Evolutionary conservation across 805 yeast species (phyloP).

Genomic region (Sugiyamaella floridensis): DNA sequence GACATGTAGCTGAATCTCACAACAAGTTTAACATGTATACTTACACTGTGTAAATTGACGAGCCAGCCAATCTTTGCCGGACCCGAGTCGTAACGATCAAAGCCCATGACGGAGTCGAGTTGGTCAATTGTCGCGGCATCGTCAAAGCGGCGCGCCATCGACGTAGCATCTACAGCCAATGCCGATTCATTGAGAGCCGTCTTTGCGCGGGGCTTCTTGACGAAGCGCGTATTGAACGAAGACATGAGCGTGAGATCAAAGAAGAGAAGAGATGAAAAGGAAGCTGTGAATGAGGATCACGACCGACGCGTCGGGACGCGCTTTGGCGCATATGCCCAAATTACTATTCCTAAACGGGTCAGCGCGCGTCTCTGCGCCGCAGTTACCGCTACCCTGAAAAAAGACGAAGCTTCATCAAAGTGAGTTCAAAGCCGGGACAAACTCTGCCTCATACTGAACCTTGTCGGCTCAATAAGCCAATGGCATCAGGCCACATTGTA

Average conservation of each 20-base stretch:
- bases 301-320: not conserved
- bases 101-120: constrained; percentile 81
- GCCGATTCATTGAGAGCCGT: constrained; percentile 12
- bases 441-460: no score
- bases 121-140: constrained; percentile 37
- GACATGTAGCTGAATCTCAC: no score
- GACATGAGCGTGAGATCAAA: not conserved
- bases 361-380: not conserved
- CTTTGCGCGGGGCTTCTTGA: constrained; percentile 10
- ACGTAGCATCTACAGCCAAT: constrained; percentile 16
- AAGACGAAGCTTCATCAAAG: not conserved
- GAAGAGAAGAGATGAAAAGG: not conserved
- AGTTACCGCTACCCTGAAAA: not conserved
- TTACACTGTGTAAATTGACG: constrained; percentile 86
- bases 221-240: constrained; percentile 10
- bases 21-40: constrained; percentile 20
- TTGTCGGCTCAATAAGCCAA: no score
- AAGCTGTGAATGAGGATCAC: no score
- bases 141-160: constrained; percentile 14
- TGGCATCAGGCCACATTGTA: no score
- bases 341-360: not conserved
- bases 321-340: not conserved
- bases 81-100: constrained; percentile 68
- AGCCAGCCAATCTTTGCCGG: constrained; percentile 81
- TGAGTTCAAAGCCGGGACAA: not conserved